phyloP scores from a whole-genome alignment of 257 asterid species.

The Primulina eburnea region DNA sequence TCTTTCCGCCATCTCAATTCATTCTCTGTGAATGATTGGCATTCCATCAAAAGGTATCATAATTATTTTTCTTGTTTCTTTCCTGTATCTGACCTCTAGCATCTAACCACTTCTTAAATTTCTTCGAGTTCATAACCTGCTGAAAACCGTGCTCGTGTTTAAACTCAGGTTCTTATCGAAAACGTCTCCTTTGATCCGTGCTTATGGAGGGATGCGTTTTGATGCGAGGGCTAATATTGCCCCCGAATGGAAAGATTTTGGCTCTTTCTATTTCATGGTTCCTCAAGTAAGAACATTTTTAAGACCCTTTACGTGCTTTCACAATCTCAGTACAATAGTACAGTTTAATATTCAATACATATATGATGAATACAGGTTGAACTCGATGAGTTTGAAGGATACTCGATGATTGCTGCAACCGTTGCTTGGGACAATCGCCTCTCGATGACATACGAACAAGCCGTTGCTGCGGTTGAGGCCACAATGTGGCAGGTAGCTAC shows the following conservation, averaged over 20 bases:
- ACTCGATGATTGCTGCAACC: conserved; percentile 88
- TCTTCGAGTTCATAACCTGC: too few species aligned
- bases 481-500: conserved; percentile 66
- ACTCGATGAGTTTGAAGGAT: conserved; percentile 82
- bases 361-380: conserved; percentile 56
- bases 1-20: conserved; percentile 15
- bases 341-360: neutral
- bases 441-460: conserved; percentile 58
- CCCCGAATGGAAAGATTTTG: conserved; percentile 84
- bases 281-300: conserved; percentile 59
- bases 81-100: too few species aligned
- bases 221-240: conserved; percentile 58
- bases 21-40: conserved; percentile 19
- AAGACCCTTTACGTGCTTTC: too few species aligned
- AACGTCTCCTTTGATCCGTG: conserved; percentile 81
- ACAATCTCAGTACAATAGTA: too few species aligned
- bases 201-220: conserved; percentile 92
- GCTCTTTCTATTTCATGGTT: conserved; percentile 88
- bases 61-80: neutral
- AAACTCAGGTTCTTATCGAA: conserved; percentile 70
- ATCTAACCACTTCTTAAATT: neutral
- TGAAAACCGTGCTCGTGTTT: conserved; percentile 18
- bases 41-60: conserved; percentile 11
- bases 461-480: conserved; percentile 61
- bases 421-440: conserved; percentile 86